A percentile compares a stretch with the other conserved stretches of the same genome.
Evolutionary conservation across 768 basidiomycete species (phyloP).

Genomic region (Boletus rubroflammeus): DNA sequence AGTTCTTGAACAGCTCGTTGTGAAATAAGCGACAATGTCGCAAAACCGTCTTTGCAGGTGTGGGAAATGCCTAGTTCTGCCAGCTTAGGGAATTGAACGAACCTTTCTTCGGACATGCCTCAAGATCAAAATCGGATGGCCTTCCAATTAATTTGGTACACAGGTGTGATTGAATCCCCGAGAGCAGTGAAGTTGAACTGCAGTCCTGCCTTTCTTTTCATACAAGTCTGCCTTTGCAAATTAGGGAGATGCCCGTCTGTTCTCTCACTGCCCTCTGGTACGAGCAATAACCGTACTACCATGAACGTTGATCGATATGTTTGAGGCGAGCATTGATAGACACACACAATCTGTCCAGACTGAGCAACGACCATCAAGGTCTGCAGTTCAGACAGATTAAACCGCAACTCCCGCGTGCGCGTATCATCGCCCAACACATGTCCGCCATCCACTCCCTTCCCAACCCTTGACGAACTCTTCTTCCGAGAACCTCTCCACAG

Average conservation of each 20-base stretch:
- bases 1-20: too few species aligned
- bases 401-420: background rate
- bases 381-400: background rate
- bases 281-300: too few species aligned
- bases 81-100: background rate
- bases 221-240: background rate
- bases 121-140: background rate
- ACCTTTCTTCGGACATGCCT: background rate
- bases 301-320: background rate
- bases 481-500: conserved; percentile 70
- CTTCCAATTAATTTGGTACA: background rate
- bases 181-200: background rate
- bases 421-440: conserved; percentile 20
- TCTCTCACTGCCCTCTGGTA: background rate
- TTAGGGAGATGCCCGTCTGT: background rate
- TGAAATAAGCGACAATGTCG: background rate
- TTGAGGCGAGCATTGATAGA: background rate
- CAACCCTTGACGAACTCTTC: conserved; percentile 77
- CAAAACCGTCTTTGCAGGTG: background rate
- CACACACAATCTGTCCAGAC: background rate
- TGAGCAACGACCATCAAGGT: background rate
- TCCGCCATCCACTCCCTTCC: conserved; percentile 60
- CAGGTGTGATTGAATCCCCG: background rate
- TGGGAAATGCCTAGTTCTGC: background rate
- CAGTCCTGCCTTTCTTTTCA: background rate